Conservation (phyloP, 805 yeast species). For the Candida sakaeoensis region DNA sequence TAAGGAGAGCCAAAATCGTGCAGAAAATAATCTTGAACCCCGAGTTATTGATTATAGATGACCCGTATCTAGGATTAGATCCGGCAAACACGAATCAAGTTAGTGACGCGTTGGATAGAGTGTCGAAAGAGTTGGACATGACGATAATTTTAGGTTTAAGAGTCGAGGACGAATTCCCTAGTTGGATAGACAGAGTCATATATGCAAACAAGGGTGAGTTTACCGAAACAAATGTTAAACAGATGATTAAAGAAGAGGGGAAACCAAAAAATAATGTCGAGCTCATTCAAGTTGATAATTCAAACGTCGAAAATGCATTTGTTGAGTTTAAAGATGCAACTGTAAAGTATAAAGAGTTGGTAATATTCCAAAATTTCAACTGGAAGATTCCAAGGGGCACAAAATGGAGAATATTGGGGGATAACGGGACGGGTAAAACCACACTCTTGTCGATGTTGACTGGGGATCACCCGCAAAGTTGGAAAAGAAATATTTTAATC, state of each 20-base stretch:
- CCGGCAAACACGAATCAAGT: conserved; percentile 65
- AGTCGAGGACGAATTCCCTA: conserved; percentile 69
- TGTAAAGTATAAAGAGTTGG: conserved; percentile 61
- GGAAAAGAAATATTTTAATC: conserved; percentile 67
- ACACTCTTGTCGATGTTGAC: conserved; percentile 80
- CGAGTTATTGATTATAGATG: conserved; percentile 69
- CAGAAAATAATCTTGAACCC: conserved; percentile 66
- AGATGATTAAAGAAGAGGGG: conserved; percentile 20
- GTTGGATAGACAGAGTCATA: conserved; percentile 75
- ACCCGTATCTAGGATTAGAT: conserved; percentile 89
- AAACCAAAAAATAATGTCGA: background rate
- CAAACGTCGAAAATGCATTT: conserved; percentile 8
- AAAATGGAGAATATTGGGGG: conserved; percentile 85
- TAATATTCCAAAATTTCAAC: conserved; percentile 53
- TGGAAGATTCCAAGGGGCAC: conserved; percentile 73
- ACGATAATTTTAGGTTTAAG: conserved; percentile 72
- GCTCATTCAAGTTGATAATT: conserved; percentile 11
- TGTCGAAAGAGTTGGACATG: conserved; percentile 39
- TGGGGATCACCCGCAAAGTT: conserved; percentile 95
- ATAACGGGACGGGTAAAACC: conserved; percentile 91
- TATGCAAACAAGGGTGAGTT: conserved; percentile 58
- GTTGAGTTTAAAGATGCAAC: conserved; percentile 56
- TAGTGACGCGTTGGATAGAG: conserved; percentile 44
- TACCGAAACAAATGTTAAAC: conserved; percentile 41
- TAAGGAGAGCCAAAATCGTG: conserved; percentile 86